These are phyloP conservation scores for Davidsoniella australis DNA, from an alignment of 2,329 filamentous ascomycete species.

Conservation along the genomic window DNA sequence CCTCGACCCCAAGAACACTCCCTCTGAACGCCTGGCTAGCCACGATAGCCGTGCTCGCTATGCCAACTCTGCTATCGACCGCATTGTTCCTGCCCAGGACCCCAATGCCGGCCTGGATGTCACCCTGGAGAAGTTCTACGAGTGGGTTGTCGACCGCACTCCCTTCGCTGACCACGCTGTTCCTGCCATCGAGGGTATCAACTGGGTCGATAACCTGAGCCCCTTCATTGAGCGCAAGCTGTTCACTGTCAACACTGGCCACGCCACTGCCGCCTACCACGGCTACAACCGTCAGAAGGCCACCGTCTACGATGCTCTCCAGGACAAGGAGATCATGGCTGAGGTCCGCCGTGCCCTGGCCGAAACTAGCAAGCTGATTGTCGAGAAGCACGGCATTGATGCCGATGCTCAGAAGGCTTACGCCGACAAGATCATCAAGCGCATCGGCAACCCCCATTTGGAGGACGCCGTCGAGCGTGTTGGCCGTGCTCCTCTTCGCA, in stretches of 20 bases:
- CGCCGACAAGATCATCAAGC: conserved; percentile 77
- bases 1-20: conserved; percentile 55
- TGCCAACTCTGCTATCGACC: conserved; percentile 96
- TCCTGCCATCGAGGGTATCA: conserved; percentile 69
- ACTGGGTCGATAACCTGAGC: conserved; percentile 80
- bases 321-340: conserved; percentile 58
- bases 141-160: conserved; percentile 87
- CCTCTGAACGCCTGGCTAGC: conserved; percentile 45
- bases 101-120: conserved; percentile 69
- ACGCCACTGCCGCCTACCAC: conserved; percentile 91
- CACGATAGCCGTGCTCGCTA: conserved; percentile 66
- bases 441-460: conserved; percentile 84
- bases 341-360: conserved; percentile 64
- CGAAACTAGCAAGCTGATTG: conserved; percentile 77
- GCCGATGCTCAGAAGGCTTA: conserved; percentile 65
- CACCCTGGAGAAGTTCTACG: conserved; percentile 94
- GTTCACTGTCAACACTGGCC: conserved; percentile 96
- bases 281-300: conserved; percentile 73
- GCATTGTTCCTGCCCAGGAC: conserved; percentile 87
- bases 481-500: conserved; percentile 82
- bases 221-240: conserved; percentile 99
- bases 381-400: conserved; percentile 68
- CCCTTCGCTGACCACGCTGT: conserved; percentile 58
- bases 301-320: conserved; percentile 57
- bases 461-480: conserved; percentile 92